Conservation (phyloP, 148 eudicot species). For the Rhododendron molle region DNA sequence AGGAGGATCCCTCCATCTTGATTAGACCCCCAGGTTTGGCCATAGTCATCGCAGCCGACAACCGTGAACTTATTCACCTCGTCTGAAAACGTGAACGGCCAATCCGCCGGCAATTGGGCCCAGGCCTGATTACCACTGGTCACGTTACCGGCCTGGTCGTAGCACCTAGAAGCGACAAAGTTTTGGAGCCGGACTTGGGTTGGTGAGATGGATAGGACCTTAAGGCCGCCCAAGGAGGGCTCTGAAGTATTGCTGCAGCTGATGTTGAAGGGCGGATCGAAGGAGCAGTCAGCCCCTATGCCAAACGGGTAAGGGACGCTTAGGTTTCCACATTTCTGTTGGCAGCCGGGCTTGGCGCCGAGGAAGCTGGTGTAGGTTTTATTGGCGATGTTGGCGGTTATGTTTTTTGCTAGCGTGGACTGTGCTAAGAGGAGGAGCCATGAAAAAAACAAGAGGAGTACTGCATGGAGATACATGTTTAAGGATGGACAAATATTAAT, state of each 20-base stretch:
- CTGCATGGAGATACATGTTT: too few relatives aligned
- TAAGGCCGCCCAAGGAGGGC: too few relatives aligned
- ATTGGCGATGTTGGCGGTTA: background rate
- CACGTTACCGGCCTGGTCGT: background rate
- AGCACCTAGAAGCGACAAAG: slow-evolving; percentile 15
- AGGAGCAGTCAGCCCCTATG: too few relatives aligned
- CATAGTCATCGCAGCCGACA: slow-evolving; percentile 41
- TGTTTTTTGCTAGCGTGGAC: too few relatives aligned
- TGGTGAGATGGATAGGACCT: too few relatives aligned
- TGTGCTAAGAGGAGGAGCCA: too few relatives aligned
- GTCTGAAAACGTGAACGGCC: slow-evolving; percentile 20
- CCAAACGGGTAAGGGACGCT: background rate
- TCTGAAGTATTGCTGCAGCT: too few relatives aligned
- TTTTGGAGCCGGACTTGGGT: background rate
- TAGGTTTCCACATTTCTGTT: slow-evolving; percentile 17
- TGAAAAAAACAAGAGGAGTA: too few relatives aligned
- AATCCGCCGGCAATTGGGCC: background rate
- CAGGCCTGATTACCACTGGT: background rate
- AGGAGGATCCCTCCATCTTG: background rate
- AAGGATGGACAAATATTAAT: too few relatives aligned
- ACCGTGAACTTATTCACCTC: slow-evolving; percentile 30
- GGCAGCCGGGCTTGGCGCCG: slow-evolving; percentile 19
- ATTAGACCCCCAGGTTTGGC: background rate
- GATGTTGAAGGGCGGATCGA: too few relatives aligned
- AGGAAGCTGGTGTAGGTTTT: too few relatives aligned